These are phyloP conservation scores for Penicillium thymicola DNA, from an alignment of 2,329 filamentous ascomycete genomes.

Conservation along the genomic window DNA sequence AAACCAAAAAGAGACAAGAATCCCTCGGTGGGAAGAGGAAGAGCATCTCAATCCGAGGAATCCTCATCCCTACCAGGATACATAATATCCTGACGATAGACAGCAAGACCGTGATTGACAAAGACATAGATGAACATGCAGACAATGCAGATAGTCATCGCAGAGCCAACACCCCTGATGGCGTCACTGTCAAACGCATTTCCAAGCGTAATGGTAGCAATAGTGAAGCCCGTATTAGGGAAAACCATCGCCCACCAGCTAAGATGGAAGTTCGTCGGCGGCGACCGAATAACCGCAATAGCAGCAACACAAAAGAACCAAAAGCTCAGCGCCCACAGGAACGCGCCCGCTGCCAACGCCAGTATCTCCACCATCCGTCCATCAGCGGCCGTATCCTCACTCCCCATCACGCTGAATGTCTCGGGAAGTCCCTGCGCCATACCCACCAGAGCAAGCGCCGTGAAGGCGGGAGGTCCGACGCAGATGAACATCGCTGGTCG, in stretches of 20 bases:
- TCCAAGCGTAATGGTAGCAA: slow-evolving; percentile 58
- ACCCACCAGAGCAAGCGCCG: slow-evolving; percentile 65
- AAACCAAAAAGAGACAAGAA: background rate
- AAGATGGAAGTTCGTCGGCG: slow-evolving; percentile 48
- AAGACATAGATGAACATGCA: slow-evolving; percentile 55
- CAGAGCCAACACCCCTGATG: slow-evolving; percentile 54
- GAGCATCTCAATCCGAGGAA: slow-evolving; percentile 28
- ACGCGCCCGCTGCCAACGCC: slow-evolving; percentile 51
- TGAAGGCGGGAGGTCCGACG: slow-evolving; percentile 72
- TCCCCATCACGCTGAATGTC: slow-evolving; percentile 48
- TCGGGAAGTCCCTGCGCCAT: slow-evolving; percentile 57
- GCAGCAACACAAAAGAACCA: slow-evolving; percentile 56
- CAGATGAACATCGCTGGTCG: slow-evolving; percentile 71
- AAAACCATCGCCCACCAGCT: slow-evolving; percentile 66
- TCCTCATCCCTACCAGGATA: slow-evolving; percentile 62
- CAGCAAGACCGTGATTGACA: slow-evolving; percentile 49
- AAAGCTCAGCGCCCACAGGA: slow-evolving; percentile 62
- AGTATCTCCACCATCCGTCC: slow-evolving; percentile 44
- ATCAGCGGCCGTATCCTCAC: slow-evolving; percentile 25
- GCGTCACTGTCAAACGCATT: slow-evolving; percentile 51
- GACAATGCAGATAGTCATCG: slow-evolving; percentile 55
- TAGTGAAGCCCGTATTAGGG: slow-evolving; percentile 61
- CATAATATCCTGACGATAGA: slow-evolving; percentile 53
- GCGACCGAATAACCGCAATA: slow-evolving; percentile 45
- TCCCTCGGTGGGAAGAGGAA: background rate